Evolutionary conservation across 768 basidiomycete genomes (phyloP).

Genomic region (Lyophyllum semitale): DNA sequence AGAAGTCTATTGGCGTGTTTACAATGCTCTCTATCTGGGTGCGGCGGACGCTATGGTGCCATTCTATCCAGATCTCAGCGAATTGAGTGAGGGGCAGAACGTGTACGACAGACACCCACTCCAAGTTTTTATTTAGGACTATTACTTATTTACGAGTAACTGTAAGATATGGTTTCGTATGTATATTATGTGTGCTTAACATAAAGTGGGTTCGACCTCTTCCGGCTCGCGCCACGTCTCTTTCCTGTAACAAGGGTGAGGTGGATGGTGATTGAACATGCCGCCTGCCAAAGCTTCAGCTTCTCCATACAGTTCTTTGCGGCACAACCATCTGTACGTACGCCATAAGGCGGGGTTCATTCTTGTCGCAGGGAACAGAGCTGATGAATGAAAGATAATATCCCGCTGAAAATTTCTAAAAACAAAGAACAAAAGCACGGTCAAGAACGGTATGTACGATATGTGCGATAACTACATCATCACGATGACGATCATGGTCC

Average conservation of each 20-base stretch:
- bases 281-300: too few species aligned
- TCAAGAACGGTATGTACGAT: background rate
- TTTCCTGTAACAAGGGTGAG: too few species aligned
- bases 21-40: constrained; percentile 93
- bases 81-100: constrained; percentile 90
- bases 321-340: too few species aligned
- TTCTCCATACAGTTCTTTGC: too few species aligned
- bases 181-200: background rate
- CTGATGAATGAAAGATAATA: constrained; percentile 2
- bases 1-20: constrained; percentile 97
- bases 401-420: constrained; percentile 7
- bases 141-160: constrained; percentile 10
- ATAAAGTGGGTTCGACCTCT: background rate
- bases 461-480: background rate
- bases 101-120: constrained; percentile 83
- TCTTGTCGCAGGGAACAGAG: too few species aligned
- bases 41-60: constrained; percentile 91
- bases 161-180: background rate
- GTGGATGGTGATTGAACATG: too few species aligned
- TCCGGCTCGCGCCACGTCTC: background rate
- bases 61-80: constrained; percentile 90
- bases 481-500: constrained; percentile 28
- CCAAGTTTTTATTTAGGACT: constrained; percentile 74
- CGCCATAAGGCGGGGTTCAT: too few species aligned
- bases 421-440: background rate